Evolutionary conservation across 495 filamentous ascomycete species (phyloP), one percentile per base, ranked within the genome.

Genomic region (Neurospora pannonica): DNA sequence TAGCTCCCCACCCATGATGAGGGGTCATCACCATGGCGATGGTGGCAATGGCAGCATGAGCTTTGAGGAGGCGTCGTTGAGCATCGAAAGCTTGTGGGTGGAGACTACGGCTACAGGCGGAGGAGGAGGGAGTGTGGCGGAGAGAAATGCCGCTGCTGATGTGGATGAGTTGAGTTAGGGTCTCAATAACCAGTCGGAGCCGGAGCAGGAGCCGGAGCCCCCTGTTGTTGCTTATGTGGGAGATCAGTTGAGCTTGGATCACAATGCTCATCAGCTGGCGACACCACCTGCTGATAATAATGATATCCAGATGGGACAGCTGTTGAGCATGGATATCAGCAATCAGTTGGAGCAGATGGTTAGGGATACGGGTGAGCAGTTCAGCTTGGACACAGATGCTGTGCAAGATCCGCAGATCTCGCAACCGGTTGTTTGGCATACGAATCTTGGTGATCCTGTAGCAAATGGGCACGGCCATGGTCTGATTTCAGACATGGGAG

Each of bases 1-100:
- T 3, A 90, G 87, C 72, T 86, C 84, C 21, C 87, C 89, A 17
- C 86, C 89, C n/a, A 71, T 80, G 38, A 71, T 81, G 19, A 71
- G 78, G 72, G 70, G 24, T 36, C 28, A 75, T 38, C 71, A 76
- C 54, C 28, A 67, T 15, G 70, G 73, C 17, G 43, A 73, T 17
- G 73, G 72, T 17, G 13, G 37, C 15, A 46, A 21, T 38, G 70
- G 72, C 11, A 74, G 42, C 24, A 6, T 78, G 60, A 73, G 71
- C 70, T 81, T 81, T 75, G 79, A 79, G 0, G 79, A 79, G 0
- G 77, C 46, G 0, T 74, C 76, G 34, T 69, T 81, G 73, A 73
- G 73, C 31, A 73, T 38, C 31, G 78, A 75, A 13, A 70, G 48
- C 38, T 10, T 77, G 17, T 76, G 78, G 75, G 71, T 70, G 19